Conservation (phyloP, 148 eudicot genomes). For the Rhododendron simsii region DNA sequence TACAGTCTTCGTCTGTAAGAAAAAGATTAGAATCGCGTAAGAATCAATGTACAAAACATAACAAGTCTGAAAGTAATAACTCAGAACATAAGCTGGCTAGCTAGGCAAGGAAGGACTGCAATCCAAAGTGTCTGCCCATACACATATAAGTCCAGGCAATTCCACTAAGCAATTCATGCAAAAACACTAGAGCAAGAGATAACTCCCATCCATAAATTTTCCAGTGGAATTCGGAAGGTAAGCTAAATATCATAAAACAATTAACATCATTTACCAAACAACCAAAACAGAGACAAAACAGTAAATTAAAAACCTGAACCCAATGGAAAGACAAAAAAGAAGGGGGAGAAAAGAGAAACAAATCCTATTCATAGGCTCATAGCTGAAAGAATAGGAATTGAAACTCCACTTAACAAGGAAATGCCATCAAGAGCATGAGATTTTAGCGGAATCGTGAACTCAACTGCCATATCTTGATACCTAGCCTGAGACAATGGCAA, state of each 20-base stretch:
- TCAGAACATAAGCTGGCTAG: not conserved
- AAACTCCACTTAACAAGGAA: not conserved
- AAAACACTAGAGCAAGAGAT: not conserved
- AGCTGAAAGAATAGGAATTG: not conserved
- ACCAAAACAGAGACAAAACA: not conserved
- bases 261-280: not conserved
- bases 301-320: not conserved
- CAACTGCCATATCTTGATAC: not conserved
- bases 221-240: not conserved
- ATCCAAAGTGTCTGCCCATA: not conserved
- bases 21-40: not conserved
- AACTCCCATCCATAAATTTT: not conserved
- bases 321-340: not conserved
- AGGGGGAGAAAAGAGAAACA: not conserved
- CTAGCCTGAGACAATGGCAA: not conserved
- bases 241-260: not conserved
- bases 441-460: not conserved
- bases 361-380: not conserved
- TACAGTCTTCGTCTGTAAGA: slow-evolving; percentile 93
- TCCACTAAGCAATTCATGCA: not conserved
- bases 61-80: not conserved
- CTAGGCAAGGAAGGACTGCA: not conserved
- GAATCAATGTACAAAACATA: not conserved
- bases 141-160: not conserved
- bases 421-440: not conserved